Evolutionary conservation across 2,329 filamentous ascomycete genomes (phyloP).

Genomic region (Fusarium sterilihyphosum): DNA sequence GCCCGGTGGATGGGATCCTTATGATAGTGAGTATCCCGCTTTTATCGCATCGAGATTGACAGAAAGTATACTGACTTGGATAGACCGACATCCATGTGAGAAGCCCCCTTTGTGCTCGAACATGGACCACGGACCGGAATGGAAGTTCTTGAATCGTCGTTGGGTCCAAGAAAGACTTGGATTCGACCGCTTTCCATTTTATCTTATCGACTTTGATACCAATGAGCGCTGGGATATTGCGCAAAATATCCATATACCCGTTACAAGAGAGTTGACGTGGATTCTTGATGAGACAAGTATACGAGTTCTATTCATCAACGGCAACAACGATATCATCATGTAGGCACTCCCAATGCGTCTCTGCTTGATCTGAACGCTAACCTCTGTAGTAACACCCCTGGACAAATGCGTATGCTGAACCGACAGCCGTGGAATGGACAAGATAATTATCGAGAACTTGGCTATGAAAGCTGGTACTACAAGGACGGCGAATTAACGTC

Average conservation of each 20-base stretch:
- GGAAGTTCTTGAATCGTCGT: slow-evolving; percentile 15
- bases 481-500: slow-evolving; percentile 5
- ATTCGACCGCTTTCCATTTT: slow-evolving; percentile 1
- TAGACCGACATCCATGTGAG: slow-evolving; percentile 16
- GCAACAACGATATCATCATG: slow-evolving; percentile 25
- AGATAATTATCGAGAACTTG: not conserved
- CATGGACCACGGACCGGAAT: slow-evolving; percentile 11
- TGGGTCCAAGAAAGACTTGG: slow-evolving; percentile 29
- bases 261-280: slow-evolving; percentile 15
- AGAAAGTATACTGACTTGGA: not conserved
- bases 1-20: slow-evolving; percentile 28
- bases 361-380: fast-evolving
- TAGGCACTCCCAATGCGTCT: not conserved
- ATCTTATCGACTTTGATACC: slow-evolving; percentile 10
- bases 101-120: slow-evolving; percentile 19
- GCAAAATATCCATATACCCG: slow-evolving; percentile 15
- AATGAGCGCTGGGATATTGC: slow-evolving; percentile 17
- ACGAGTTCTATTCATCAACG: slow-evolving; percentile 14
- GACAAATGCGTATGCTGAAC: slow-evolving; percentile 26
- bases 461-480: slow-evolving; percentile 6
- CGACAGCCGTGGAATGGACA: slow-evolving; percentile 11
- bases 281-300: slow-evolving; percentile 13
- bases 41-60: no score
- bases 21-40: slow-evolving; percentile 1
- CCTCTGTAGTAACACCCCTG: slow-evolving; percentile 10